A percentile compares a stretch with the other conserved stretches of the same genome.
Conservation (phyloP, 202 grass and related monocot genomes). For the Alloteropsis angusta region DNA sequence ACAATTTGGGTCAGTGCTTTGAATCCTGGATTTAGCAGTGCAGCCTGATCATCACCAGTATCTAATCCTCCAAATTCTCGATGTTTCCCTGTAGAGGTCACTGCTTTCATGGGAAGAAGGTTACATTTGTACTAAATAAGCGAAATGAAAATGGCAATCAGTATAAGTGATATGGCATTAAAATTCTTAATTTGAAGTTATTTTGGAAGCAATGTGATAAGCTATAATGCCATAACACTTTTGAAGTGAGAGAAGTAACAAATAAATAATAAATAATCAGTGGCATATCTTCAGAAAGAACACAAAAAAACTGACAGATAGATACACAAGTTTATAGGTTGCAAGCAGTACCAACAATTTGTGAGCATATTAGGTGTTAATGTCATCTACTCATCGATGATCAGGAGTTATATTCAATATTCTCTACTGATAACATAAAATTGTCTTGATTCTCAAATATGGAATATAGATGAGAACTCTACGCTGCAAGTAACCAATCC, state of each 20-base stretch:
- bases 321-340: background rate
- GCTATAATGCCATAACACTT: background rate
- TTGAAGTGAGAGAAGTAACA: background rate
- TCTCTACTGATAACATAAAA: slow-evolving; percentile 17
- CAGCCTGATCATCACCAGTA: slow-evolving; percentile 87
- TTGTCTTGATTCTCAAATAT: background rate
- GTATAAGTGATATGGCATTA: slow-evolving; percentile 3
- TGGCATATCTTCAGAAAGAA: background rate
- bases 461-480: background rate
- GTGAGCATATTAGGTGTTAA: background rate
- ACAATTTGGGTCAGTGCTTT: slow-evolving; percentile 89
- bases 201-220: background rate
- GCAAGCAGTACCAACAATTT: background rate
- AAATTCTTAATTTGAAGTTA: background rate
- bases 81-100: slow-evolving; percentile 67
- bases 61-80: slow-evolving; percentile 96
- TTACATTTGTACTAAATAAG: slow-evolving; percentile 20
- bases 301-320: background rate
- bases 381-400: background rate
- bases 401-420: background rate
- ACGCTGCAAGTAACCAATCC: background rate
- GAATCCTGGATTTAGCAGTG: slow-evolving; percentile 76
- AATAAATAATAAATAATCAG: background rate
- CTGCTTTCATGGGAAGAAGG: slow-evolving; percentile 38
- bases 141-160: slow-evolving; percentile 4